Percentiles rank a stretch among this genome's conserved stretches.
Conservation (phyloP, 1,284 basidiomycete genomes). For the Apiotrichum laibachii region DNA sequence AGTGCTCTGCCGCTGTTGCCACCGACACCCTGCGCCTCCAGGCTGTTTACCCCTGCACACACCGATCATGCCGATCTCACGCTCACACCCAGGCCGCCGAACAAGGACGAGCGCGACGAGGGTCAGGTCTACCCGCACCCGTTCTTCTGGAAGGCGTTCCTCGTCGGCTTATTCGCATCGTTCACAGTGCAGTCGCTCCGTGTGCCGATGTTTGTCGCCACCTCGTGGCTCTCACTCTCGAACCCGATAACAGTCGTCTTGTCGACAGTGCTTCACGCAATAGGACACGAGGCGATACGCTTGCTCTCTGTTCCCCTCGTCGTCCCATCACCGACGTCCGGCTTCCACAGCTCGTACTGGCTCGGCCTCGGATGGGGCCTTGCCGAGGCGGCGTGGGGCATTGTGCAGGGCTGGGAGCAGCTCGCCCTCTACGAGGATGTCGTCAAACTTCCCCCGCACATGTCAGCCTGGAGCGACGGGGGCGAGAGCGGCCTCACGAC, state of each 20-base stretch:
- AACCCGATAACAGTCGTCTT: constrained; percentile 5
- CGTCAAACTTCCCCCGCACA: constrained; percentile 23
- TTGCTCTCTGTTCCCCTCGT: constrained; percentile 41
- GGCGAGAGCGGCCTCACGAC: constrained; percentile 18
- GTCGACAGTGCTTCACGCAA: constrained; percentile 35
- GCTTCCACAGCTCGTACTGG: constrained; percentile 49
- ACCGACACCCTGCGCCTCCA: neutral
- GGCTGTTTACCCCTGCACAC: too few relatives aligned
- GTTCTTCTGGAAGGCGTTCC: constrained; percentile 43
- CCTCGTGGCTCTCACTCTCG: constrained; percentile 30
- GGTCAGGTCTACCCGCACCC: constrained; percentile 49
- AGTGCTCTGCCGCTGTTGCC: constrained; percentile 10
- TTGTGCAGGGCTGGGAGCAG: constrained; percentile 49
- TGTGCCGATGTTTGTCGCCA: constrained; percentile 40
- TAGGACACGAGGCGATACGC: constrained; percentile 46
- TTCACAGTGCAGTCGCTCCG: constrained; percentile 45
- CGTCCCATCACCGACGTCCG: constrained; percentile 40
- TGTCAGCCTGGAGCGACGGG: constrained; percentile 7
- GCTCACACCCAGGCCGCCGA: constrained; percentile 43
- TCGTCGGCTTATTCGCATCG: constrained; percentile 46
- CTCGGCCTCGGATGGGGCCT: constrained; percentile 50
- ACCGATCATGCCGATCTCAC: neutral
- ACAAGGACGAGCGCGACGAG: constrained; percentile 33
- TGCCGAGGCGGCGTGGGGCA: constrained; percentile 48
- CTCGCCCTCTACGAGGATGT: constrained; percentile 47